A percentile compares a stretch with the other conserved stretches of the same genome.
Conservation (phyloP, 148 eudicot genomes). For the Dianthus caryophyllus region DNA sequence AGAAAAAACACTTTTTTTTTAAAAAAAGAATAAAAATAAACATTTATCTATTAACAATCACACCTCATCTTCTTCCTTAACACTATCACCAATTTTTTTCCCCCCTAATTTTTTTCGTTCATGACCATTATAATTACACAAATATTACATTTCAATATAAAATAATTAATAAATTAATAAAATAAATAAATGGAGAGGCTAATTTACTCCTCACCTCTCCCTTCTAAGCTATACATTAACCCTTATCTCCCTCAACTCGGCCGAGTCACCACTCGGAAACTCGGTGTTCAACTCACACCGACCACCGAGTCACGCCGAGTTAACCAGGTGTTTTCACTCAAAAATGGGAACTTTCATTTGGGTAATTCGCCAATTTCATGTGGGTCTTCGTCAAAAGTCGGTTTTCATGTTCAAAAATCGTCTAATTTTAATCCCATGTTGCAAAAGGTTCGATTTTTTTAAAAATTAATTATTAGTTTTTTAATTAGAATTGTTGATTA, state of each 20-base stretch:
- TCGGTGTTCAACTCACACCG: conserved; percentile 6
- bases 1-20: too few relatives aligned
- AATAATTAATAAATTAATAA: neutral
- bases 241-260: conserved; percentile 33
- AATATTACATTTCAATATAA: neutral
- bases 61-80: too few relatives aligned
- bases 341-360: conserved; percentile 1
- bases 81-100: too few relatives aligned
- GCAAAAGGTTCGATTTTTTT: conserved; percentile 24
- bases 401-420: neutral
- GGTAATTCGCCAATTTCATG: conserved; percentile 12
- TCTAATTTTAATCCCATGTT: neutral
- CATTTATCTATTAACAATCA: too few relatives aligned
- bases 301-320: conserved; percentile 19
- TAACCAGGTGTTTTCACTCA: conserved; percentile 18
- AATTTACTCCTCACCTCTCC: conserved; percentile 32
- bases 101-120: too few relatives aligned
- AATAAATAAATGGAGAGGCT: conserved; percentile 51
- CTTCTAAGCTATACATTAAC: conserved; percentile 34
- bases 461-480: neutral
- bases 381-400: conserved; percentile 22
- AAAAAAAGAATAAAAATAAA: too few relatives aligned
- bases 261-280: conserved; percentile 26
- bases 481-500: neutral
- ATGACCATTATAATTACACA: neutral